A percentile compares a stretch with the other conserved stretches of the same genome.
Conservation (phyloP, 257 asterid genomes). For the Paulownia fortunei region DNA sequence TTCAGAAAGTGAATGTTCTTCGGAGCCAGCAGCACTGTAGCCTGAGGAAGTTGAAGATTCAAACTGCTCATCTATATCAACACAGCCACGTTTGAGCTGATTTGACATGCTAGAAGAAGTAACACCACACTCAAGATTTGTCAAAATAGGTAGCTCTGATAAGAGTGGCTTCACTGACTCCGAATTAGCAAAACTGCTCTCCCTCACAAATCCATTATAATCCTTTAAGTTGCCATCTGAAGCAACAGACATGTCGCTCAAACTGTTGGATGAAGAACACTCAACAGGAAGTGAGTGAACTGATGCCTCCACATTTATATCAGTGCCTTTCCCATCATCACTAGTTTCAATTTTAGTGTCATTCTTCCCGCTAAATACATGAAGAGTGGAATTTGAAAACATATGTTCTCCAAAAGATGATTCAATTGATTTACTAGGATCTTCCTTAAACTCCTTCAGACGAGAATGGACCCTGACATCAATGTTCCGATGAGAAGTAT, state of each 20-base stretch:
- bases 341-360: conserved; percentile 22
- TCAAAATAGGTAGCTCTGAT: conserved; percentile 31
- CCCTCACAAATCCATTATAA: conserved; percentile 28
- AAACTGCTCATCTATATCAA: conserved; percentile 26
- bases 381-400: conserved; percentile 33
- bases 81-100: conserved; percentile 22
- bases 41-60: conserved; percentile 43
- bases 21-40: conserved; percentile 38
- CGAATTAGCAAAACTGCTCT: conserved; percentile 17
- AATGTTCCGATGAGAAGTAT: conserved; percentile 31
- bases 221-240: conserved; percentile 33
- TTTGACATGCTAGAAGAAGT: conserved; percentile 25
- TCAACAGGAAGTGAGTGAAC: conserved; percentile 34
- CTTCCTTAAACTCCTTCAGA: conserved; percentile 33
- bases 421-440: conserved; percentile 39
- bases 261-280: conserved; percentile 27
- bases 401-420: conserved; percentile 24
- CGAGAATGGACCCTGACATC: conserved; percentile 28
- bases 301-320: conserved; percentile 16
- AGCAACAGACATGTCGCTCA: conserved; percentile 30
- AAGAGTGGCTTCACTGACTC: conserved; percentile 35
- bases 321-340: conserved; percentile 33
- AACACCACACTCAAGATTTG: conserved; percentile 17
- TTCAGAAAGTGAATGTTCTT: conserved; percentile 47
- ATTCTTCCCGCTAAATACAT: conserved; percentile 26